phyloP scores from a whole-genome alignment of 2,329 filamentous ascomycete genomes.

The Cytospora piceae region DNA sequence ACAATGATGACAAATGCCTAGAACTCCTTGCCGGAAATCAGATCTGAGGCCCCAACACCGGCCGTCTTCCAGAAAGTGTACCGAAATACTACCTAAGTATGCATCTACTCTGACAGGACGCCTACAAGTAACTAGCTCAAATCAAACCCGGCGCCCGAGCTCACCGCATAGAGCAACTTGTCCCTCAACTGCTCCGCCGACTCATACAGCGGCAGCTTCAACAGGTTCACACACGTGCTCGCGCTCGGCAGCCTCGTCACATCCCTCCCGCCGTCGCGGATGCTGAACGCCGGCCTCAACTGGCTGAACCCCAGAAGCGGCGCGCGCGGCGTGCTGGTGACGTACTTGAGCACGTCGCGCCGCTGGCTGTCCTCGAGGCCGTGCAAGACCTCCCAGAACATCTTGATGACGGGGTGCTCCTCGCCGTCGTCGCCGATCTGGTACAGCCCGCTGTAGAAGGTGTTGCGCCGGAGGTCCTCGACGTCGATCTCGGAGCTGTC shows the following conservation, averaged over 20 bases:
- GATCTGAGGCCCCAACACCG: conserved; percentile 6
- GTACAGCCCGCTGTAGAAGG: conserved; percentile 86
- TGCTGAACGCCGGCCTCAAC: conserved; percentile 84
- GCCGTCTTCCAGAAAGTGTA: not conserved
- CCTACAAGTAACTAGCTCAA: conserved; percentile 55
- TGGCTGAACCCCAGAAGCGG: conserved; percentile 88
- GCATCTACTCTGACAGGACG: not conserved
- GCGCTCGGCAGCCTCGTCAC: conserved; percentile 84
- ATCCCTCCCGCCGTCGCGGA: conserved; percentile 79
- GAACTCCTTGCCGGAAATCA: not conserved
- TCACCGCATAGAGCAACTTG: conserved; percentile 88
- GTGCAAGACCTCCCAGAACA: conserved; percentile 92
- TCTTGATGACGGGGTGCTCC: conserved; percentile 81
- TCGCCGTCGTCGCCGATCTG: conserved; percentile 82
- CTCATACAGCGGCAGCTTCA: conserved; percentile 87
- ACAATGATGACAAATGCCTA: not conserved
- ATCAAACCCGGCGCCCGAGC: conserved; percentile 91
- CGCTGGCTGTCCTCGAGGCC: conserved; percentile 75
- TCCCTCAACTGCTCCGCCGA: conserved; percentile 67
- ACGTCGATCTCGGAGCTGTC: conserved; percentile 86
- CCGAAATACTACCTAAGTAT: not conserved
- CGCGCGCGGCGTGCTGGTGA: conserved; percentile 89
- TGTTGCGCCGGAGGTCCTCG: conserved; percentile 81
- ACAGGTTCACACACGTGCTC: conserved; percentile 92
- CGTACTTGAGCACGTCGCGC: conserved; percentile 89